Evolutionary conservation across 2,329 filamentous ascomycete species (phyloP).

Genomic region (Cryphonectria japonica): DNA sequence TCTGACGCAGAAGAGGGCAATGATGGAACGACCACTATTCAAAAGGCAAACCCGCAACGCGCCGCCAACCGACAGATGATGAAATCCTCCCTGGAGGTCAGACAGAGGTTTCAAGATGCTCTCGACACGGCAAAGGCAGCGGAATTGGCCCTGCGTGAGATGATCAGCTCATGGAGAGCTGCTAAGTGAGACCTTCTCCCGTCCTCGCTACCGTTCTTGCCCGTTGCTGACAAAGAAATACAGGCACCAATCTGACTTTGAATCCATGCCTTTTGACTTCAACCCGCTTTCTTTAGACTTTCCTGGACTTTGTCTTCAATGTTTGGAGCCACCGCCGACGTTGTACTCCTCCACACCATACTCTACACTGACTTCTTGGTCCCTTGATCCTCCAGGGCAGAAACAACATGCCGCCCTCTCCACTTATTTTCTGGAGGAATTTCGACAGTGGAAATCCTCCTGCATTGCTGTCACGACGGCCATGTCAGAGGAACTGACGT

Average conservation of each 20-base stretch:
- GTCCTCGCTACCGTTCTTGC: background rate
- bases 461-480: conserved; percentile 55
- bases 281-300: conserved; percentile 86
- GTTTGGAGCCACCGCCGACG: conserved; percentile 79
- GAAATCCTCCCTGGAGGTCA: conserved; percentile 66
- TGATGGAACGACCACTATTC: conserved; percentile 41
- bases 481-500: conserved; percentile 54
- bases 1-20: conserved; percentile 48
- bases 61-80: conserved; percentile 54
- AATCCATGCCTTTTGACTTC: conserved; percentile 71
- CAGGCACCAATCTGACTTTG: conserved; percentile 60
- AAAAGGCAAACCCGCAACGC: conserved; percentile 44
- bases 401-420: conserved; percentile 75
- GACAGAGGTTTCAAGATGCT: conserved; percentile 68
- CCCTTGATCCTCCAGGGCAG: conserved; percentile 72
- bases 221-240: conserved; percentile 10
- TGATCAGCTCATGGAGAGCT: conserved; percentile 79
- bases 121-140: conserved; percentile 80
- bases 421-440: conserved; percentile 67
- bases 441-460: conserved; percentile 65
- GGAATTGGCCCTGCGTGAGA: conserved; percentile 81
- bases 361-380: conserved; percentile 78
- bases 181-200: conserved; percentile 69
- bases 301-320: conserved; percentile 79
- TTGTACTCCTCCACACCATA: conserved; percentile 82